These are phyloP conservation scores for Tuber melanosporum DNA, from an alignment of 495 filamentous ascomycete species.

Conservation along the genomic window DNA sequence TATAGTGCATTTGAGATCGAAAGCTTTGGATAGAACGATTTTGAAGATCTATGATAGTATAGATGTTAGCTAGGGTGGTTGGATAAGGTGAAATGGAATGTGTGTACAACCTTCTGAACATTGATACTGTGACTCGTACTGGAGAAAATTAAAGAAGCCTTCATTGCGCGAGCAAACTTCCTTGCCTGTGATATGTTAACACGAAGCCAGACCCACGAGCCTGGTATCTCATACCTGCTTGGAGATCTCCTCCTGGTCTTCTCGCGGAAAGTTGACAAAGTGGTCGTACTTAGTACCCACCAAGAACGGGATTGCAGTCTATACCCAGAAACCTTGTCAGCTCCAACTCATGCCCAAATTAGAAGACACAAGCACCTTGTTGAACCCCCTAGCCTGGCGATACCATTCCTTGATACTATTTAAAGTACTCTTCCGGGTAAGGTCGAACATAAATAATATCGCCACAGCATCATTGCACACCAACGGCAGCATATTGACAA, in stretches of 20 bases:
- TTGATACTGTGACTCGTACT: conserved; percentile 99
- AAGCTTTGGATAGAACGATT: conserved; percentile 96
- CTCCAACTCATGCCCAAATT: neutral
- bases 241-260: conserved; percentile 97
- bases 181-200: conserved; percentile 58
- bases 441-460: conserved; percentile 98
- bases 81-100: neutral
- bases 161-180: conserved; percentile 96
- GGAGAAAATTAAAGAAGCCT: conserved; percentile 92
- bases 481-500: conserved; percentile 97
- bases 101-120: conserved; percentile 76
- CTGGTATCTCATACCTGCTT: conserved; percentile 52
- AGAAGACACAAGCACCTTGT: conserved; percentile 52
- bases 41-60: conserved; percentile 76
- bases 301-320: conserved; percentile 90
- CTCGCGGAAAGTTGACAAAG: conserved; percentile 94
- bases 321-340: neutral
- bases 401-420: conserved; percentile 99
- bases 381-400: conserved; percentile 92
- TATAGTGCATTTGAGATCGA: conserved; percentile 97
- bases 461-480: conserved; percentile 98
- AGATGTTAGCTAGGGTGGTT: neutral
- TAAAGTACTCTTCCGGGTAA: conserved; percentile 93
- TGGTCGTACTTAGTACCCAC: conserved; percentile 98
- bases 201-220: conserved; percentile 44